These are phyloP conservation scores for Ulvella scutata DNA, from an alignment of 139 green algal genomes.

Conservation along the genomic window DNA sequence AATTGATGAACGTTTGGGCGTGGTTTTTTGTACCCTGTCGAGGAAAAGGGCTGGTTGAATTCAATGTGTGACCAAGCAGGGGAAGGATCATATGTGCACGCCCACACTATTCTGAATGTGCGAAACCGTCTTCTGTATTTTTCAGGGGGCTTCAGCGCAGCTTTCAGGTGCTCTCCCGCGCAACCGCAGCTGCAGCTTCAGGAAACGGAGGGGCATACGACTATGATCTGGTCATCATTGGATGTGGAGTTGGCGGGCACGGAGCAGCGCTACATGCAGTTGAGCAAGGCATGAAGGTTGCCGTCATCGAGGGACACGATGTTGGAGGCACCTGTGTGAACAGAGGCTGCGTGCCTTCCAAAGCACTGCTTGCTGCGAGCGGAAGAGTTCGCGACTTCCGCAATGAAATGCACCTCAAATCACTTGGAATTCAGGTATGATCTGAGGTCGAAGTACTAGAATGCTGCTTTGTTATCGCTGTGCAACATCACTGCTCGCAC, in stretches of 20 bases:
- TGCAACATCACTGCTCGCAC: neutral
- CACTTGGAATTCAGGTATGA: constrained; percentile 75
- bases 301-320: constrained; percentile 91
- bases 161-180: too few species aligned
- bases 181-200: neutral
- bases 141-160: too few species aligned
- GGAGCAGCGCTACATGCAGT: constrained; percentile 94
- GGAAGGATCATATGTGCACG: too few species aligned
- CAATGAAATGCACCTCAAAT: constrained; percentile 82
- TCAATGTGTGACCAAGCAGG: too few species aligned
- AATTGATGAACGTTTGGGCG: too few species aligned
- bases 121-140: too few species aligned
- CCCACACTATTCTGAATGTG: too few species aligned
- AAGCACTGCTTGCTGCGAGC: constrained; percentile 90
- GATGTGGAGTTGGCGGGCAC: constrained; percentile 92
- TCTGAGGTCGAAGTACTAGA: neutral
- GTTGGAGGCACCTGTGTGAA: constrained; percentile 99
- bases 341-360: constrained; percentile 94
- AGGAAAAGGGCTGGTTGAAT: too few species aligned
- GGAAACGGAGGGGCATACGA: constrained; percentile 53
- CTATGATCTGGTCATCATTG: constrained; percentile 98
- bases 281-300: constrained; percentile 89
- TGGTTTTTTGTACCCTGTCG: too few species aligned
- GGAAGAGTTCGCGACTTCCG: constrained; percentile 83
- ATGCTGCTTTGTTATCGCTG: neutral